Evolutionary conservation across 2,329 filamentous ascomycete genomes (phyloP).

Genomic region (Hypoxylon rubiginosum): DNA sequence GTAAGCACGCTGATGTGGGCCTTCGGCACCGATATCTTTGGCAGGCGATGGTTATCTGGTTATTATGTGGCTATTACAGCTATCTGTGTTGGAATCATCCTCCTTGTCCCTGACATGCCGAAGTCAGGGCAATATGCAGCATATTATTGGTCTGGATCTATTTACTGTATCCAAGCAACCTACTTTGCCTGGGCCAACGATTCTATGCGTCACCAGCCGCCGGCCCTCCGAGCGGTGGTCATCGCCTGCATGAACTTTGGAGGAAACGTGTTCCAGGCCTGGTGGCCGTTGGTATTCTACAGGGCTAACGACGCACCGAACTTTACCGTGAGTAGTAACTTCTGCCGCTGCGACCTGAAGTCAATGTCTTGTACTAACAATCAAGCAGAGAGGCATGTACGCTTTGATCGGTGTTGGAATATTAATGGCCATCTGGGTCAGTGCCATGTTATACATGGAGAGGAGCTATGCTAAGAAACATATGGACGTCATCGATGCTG

Average conservation of each 20-base stretch:
- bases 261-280: slow-evolving; percentile 26
- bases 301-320: slow-evolving; percentile 18
- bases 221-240: slow-evolving; percentile 15
- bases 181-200: slow-evolving; percentile 32
- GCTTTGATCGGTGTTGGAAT: slow-evolving; percentile 14
- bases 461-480: slow-evolving; percentile 9
- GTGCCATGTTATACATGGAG: slow-evolving; percentile 21
- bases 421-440: slow-evolving; percentile 18
- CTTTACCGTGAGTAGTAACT: slow-evolving; percentile 14
- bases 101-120: slow-evolving; percentile 22
- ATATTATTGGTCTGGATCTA: slow-evolving; percentile 29
- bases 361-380: slow-evolving; percentile 4
- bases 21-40: slow-evolving; percentile 23
- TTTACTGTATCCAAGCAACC: slow-evolving; percentile 20
- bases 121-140: slow-evolving; percentile 19
- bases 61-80: slow-evolving; percentile 20
- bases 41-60: slow-evolving; percentile 7
- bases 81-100: slow-evolving; percentile 12
- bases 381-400: slow-evolving; percentile 16
- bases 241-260: slow-evolving; percentile 25
- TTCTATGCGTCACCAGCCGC: slow-evolving; percentile 19
- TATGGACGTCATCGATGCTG: slow-evolving; percentile 11
- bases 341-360: neutral
- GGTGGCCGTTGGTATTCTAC: slow-evolving; percentile 26
- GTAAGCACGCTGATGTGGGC: slow-evolving; percentile 25